Base-by-base conservation (phyloP, 2,329 filamentous ascomycete genomes). In the Rhynchosporium secalis region DNA sequence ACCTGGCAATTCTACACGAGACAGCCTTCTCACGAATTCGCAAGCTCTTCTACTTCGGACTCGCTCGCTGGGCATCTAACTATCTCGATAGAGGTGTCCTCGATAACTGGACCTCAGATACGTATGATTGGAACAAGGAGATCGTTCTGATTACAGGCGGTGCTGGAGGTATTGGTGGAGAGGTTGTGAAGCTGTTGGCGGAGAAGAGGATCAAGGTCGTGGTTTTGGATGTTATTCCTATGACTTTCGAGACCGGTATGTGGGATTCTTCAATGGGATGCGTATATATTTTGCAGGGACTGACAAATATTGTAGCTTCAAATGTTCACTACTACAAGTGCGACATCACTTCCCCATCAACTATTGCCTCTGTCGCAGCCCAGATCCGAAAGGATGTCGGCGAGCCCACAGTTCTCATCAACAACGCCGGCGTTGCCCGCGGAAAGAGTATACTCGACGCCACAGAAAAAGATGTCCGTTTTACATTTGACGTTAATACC, bases 71-170 rank as follows among this genome's bases (percentile, higher is more conserved):
- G 60, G 66, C 82, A 15, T 85, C 80, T 70, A 73, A 72, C 13
- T 84, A 79, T 73, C 74, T 86, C 12, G 85, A 83, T 68, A 74
- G 76, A 2, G 76, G 80, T 1, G 77, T 76, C 1, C 66, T 78
- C 61, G 80, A 82, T 72, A 81, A 81, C 71, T 84, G 80, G 78
- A 77, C 72, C 1, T 72, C 68, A 10, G 84, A 85, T 69, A 75
- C 72, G 46, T 89, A 87, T 75, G 80, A 86, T 62, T 92, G 89
- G 87, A 76, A 79, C 28, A 81, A 80, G 57, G 89, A 92, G 76
- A 80, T 92, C 56, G 86, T 90, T 2, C 78, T 92, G 48, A 81
- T 93, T 26, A 93, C 90, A 0, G 90, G 91, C 7, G 90, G 90
- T 7, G 86, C 87, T 47, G 84, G 85, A 61, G 90, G 90, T 0